Evolutionary conservation across 2,329 filamentous ascomycete species (phyloP), one percentile per base, ranked within the genome.

Genomic region (Fusarium solani-melongenae): DNA sequence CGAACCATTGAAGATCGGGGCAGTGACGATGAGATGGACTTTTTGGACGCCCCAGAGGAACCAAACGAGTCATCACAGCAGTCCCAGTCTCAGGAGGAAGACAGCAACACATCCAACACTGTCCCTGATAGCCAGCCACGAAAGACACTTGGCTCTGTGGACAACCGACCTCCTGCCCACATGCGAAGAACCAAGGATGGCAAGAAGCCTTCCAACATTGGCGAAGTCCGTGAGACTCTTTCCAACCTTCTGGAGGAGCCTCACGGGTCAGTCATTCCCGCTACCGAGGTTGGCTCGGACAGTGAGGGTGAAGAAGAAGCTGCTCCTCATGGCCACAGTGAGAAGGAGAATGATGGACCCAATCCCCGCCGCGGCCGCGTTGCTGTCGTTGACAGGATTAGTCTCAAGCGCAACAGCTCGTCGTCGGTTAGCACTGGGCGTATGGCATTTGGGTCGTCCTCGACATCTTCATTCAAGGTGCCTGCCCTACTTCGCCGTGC

Each of bases 1-100:
- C 92, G 91, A 73, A 94, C 94, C 8, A 93, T 99, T 61, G 95
- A 98, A 77, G 95, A 98, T 79, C 90, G 90, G 58, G 93, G 92
- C 66, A 87, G 88, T 76, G 93, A 94, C 53, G 92, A 96, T 63
- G 92, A 94, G 63, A 89, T 93, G 82, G 93, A 95, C 74, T 92
- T 97, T 77, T 83, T 94, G 10, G 89, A 92, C 51, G 86, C 89
- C 44, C 71, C 78, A 0, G 79, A 81, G 11, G 77, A 78, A 31
- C 71, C 70, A 29, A 71, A 71, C 11, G 78, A 79, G 31, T 81
- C 84, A 34, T 72, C 72, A 2, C 86, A 83, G 59, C 83, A 82
- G 66, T 83, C 78, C 2, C 78, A 81, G 59, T 79, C 79, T 20
- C 83, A 77, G 24, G 76, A 78, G 36, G 78, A 79, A 46, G 77